Percentiles rank a stretch among this genome's conserved stretches.
These are phyloP conservation scores for Terana coerulea DNA, from an alignment of 768 basidiomycete genomes.

Conservation along the genomic window DNA sequence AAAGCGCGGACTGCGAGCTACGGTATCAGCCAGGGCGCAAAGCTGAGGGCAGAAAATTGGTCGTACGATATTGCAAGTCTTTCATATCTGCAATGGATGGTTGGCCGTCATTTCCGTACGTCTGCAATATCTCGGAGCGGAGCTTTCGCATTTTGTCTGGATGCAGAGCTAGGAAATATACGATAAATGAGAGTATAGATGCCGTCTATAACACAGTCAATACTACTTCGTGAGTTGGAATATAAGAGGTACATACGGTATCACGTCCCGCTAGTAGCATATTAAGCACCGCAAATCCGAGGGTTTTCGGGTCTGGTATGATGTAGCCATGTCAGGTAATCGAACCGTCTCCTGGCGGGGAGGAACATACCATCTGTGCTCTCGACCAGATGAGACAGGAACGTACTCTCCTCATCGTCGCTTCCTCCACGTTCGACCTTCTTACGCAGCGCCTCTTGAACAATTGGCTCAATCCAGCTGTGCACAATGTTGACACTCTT, in stretches of 20 bases:
- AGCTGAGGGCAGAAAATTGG: neutral
- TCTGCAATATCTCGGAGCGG: neutral
- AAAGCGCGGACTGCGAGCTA: neutral
- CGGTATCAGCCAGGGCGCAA: neutral
- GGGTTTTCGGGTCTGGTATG: constrained; percentile 21
- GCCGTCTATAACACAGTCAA: neutral
- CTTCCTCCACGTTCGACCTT: constrained; percentile 13
- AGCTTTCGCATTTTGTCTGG: neutral
- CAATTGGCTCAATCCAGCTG: constrained; percentile 57
- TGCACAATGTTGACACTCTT: constrained; percentile 32
- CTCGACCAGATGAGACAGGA: constrained; percentile 63
- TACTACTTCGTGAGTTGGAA: neutral
- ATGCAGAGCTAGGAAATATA: neutral
- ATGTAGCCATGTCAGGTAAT: neutral
- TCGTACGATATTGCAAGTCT: neutral
- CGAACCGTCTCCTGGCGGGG: too few relatives aligned
- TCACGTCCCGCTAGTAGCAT: constrained; percentile 76
- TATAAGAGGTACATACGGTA: constrained; percentile 33
- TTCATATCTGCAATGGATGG: neutral
- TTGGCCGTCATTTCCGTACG: neutral
- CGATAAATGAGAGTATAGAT: neutral
- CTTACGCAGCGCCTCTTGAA: constrained; percentile 44
- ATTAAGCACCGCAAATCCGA: constrained; percentile 42
- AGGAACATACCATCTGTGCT: constrained; percentile 52
- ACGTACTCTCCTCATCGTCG: constrained; percentile 48